Evolutionary conservation across 371 early-diverging fungal species (phyloP).

Genomic region (Quaeritorhiza haematococci): DNA sequence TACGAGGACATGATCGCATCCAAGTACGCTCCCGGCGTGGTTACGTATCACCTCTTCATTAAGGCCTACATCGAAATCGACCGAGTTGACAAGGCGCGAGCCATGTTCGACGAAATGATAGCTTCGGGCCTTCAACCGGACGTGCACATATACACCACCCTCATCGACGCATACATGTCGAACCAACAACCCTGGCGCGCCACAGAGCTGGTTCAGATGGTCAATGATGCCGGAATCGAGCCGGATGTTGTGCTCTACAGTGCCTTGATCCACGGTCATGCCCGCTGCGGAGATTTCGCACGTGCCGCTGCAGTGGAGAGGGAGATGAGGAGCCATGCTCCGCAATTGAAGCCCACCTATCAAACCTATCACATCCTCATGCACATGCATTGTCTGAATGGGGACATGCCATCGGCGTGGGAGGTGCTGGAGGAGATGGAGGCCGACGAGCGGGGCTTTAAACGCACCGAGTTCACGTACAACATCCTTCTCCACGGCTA

Average conservation of each 20-base stretch:
- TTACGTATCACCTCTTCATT: constrained; percentile 44
- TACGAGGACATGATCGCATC: constrained; percentile 12
- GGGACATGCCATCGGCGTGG: constrained; percentile 21
- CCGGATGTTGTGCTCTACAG: constrained; percentile 45
- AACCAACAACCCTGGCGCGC: constrained; percentile 5
- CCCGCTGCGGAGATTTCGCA: constrained; percentile 12
- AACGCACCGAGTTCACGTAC: constrained; percentile 36
- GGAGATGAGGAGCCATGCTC: no score
- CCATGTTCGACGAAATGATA: constrained; percentile 37
- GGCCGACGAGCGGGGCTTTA: constrained; percentile 7
- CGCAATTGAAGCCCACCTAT: no score
- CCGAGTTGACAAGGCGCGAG: constrained; percentile 23
- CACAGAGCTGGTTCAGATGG: constrained; percentile 33
- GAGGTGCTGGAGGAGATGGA: constrained; percentile 30
- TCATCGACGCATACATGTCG: constrained; percentile 38
- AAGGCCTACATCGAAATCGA: constrained; percentile 35
- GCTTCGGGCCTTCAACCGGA: constrained; percentile 26
- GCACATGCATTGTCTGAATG: constrained; percentile 17
- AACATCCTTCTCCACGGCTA: constrained; percentile 50
- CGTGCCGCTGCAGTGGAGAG: neutral
- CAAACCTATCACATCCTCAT: constrained; percentile 19
- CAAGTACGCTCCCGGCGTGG: constrained; percentile 12
- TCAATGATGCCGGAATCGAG: constrained; percentile 5
- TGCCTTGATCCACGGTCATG: constrained; percentile 40
- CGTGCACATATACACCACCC: constrained; percentile 43